phyloP scores from a whole-genome alignment of 106 monocot species.

The Phalaenopsis aphrodite region DNA sequence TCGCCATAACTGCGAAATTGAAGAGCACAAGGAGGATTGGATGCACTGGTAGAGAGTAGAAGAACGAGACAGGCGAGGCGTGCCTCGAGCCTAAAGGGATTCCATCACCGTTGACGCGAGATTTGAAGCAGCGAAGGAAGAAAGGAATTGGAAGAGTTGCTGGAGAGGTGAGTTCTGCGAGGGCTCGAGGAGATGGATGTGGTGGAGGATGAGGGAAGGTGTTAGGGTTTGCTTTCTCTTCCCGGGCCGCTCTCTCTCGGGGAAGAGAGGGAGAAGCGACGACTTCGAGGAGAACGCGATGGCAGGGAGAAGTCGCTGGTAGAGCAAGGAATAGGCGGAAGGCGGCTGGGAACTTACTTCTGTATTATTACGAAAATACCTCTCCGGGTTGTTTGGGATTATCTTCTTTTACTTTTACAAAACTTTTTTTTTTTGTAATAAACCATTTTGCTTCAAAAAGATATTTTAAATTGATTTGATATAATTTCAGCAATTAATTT shows the following conservation, averaged over 20 bases:
- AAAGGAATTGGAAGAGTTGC: not conserved
- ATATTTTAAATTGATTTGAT: too few relatives aligned
- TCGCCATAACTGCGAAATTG: conserved; percentile 50
- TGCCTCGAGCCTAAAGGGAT: not conserved
- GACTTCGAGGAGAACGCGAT: too few relatives aligned
- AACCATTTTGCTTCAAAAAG: too few relatives aligned
- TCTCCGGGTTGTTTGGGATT: too few relatives aligned
- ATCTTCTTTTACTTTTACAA: too few relatives aligned
- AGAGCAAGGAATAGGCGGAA: not conserved
- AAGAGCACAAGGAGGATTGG: conserved; percentile 9
- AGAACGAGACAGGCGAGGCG: not conserved
- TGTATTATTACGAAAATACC: not conserved
- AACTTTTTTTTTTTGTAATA: too few relatives aligned
- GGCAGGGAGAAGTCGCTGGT: not conserved
- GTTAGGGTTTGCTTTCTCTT: not conserved
- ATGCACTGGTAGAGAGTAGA: conserved; percentile 10
- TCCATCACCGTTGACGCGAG: conserved; percentile 10
- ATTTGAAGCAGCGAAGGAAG: conserved; percentile 7
- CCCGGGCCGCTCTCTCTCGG: not conserved
- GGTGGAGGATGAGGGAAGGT: not conserved
- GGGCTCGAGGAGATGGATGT: not conserved
- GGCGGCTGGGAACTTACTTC: not conserved
- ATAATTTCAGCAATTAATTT: too few relatives aligned
- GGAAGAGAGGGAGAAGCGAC: not conserved
- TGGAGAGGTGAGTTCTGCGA: not conserved